A percentile compares a stretch with the other conserved stretches of the same genome.
Conservation (phyloP, 2,329 filamentous ascomycete genomes). For the Aureobasidium melanogenum region DNA sequence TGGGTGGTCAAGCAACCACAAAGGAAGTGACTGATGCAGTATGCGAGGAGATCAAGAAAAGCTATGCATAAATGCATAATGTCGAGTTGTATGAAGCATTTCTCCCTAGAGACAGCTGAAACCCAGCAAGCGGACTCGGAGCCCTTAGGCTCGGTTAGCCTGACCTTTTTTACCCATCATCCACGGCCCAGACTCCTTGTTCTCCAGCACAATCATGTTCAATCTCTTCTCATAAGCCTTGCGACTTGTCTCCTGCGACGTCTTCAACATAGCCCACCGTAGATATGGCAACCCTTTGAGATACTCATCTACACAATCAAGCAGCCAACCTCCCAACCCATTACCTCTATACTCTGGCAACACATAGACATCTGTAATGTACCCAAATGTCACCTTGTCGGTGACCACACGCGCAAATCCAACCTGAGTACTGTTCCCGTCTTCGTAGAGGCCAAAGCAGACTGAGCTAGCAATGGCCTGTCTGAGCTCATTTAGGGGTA, state of each 20-base stretch:
- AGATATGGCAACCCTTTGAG: neutral
- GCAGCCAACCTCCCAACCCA: neutral
- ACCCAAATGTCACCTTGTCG: neutral
- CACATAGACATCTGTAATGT: conserved; percentile 22
- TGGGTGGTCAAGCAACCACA: conserved; percentile 39
- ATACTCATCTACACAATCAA: conserved; percentile 25
- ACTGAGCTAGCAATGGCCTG: neutral
- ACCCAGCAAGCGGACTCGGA: neutral
- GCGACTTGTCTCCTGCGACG: neutral
- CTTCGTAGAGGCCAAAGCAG: neutral
- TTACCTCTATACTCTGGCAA: neutral
- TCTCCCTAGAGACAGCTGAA: neutral
- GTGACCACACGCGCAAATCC: neutral
- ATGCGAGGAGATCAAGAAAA: conserved; percentile 28
- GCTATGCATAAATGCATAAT: neutral
- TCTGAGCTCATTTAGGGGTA: neutral
- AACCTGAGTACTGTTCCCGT: neutral
- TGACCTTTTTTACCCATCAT: neutral
- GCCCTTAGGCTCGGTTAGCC: neutral
- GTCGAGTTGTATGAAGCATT: neutral
- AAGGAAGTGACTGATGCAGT: conserved; percentile 37
- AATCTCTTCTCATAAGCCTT: neutral
- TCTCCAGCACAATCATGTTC: neutral
- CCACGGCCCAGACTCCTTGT: neutral
- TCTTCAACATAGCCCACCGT: conserved; percentile 24